phyloP scores from a whole-genome alignment of 2,329 filamentous ascomycete species.

The Colletotrichum filicis region DNA sequence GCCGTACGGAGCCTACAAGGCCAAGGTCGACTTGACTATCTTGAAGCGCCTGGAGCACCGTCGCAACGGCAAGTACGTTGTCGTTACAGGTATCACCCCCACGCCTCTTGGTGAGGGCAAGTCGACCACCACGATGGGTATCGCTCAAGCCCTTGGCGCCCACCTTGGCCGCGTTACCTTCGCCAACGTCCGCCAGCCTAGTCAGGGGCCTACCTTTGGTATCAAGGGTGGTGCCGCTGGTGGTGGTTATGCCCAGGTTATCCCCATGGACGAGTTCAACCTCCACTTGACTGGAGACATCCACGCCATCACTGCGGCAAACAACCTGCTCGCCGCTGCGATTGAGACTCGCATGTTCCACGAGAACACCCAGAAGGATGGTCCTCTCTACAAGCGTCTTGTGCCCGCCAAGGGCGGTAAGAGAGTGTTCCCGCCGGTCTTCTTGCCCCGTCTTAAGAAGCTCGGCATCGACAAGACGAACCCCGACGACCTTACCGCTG shows the following conservation, averaged over 20 bases:
- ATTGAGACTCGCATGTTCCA: conserved; percentile 99
- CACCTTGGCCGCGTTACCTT: conserved; percentile 90
- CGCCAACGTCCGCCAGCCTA: conserved; percentile 96
- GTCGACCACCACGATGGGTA: conserved; percentile 96
- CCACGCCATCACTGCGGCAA: conserved; percentile 95
- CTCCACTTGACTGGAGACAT: conserved; percentile 97
- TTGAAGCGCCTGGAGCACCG: conserved; percentile 89
- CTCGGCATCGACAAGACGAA: conserved; percentile 95
- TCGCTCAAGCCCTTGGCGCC: conserved; percentile 91
- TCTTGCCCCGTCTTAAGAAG: conserved; percentile 95
- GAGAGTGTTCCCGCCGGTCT: conserved; percentile 86
- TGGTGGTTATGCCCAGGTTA: conserved; percentile 98
- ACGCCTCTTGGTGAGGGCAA: conserved; percentile 98
- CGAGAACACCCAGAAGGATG: conserved; percentile 94
- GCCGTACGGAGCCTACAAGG: conserved; percentile 95
- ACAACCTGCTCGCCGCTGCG: conserved; percentile 95
- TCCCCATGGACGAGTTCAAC: conserved; percentile 99
- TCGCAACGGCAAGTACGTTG: conserved; percentile 87
- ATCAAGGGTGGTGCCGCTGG: conserved; percentile 99
- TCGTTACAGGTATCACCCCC: conserved; percentile 95
- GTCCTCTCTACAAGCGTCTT: conserved; percentile 84
- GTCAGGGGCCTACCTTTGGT: conserved; percentile 96
- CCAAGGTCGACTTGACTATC: conserved; percentile 87
- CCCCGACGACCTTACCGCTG: conserved; percentile 88
- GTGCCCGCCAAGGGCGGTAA: conserved; percentile 92